Percentiles rank a stretch among this genome's conserved stretches.
Evolutionary conservation across 2,329 filamentous ascomycete genomes (phyloP).

Genomic region (Purpureocillium lavendulum): DNA sequence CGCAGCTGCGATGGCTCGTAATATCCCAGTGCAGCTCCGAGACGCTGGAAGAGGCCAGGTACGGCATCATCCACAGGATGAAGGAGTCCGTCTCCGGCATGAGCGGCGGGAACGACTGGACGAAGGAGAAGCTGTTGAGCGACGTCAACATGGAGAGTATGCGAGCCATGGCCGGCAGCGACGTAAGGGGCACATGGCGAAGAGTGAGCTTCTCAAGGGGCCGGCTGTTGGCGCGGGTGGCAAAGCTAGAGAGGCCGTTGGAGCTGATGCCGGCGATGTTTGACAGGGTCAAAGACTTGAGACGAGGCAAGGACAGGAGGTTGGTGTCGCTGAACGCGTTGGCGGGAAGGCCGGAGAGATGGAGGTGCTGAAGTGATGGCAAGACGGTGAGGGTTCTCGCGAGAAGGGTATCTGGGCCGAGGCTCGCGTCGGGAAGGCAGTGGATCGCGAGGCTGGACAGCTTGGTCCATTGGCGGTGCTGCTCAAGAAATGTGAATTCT

Average conservation of each 20-base stretch:
- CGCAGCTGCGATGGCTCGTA: conserved; percentile 35
- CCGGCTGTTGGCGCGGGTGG: conserved; percentile 37
- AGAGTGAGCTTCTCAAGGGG: conserved; percentile 43
- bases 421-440: conserved; percentile 45
- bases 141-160: conserved; percentile 45
- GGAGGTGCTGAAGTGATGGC: conserved; percentile 47
- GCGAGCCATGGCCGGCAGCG: conserved; percentile 49
- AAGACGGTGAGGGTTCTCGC: conserved; percentile 40
- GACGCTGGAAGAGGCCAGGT: conserved; percentile 48
- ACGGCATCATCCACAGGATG: conserved; percentile 53
- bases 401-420: conserved; percentile 45
- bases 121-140: conserved; percentile 42
- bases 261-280: conserved; percentile 48
- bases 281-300: conserved; percentile 47
- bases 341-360: conserved; percentile 47
- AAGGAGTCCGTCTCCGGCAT: conserved; percentile 46
- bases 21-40: conserved; percentile 57
- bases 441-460: conserved; percentile 50
- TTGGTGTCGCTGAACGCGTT: conserved; percentile 49
- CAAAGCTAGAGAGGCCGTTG: conserved; percentile 47
- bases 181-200: conserved; percentile 46
- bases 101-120: conserved; percentile 45
- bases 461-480: conserved; percentile 47
- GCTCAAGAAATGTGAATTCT: conserved; percentile 36
- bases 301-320: conserved; percentile 44